Conservation (phyloP, 1,139 yeast species). For the Blastobotrys raffinosifermentans region DNA sequence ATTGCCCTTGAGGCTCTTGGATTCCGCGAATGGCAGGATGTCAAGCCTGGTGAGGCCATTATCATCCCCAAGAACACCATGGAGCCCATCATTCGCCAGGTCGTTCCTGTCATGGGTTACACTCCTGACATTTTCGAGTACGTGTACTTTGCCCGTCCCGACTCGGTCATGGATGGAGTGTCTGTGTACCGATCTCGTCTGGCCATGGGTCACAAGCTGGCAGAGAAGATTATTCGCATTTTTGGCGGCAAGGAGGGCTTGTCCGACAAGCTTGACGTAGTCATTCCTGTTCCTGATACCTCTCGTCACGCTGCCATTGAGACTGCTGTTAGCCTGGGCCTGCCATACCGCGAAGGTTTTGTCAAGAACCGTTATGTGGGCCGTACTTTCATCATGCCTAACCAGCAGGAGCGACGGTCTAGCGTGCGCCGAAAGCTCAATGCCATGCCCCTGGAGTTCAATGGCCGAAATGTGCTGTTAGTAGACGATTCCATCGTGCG, state of each 20-base stretch:
- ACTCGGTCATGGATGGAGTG: slow-evolving; percentile 90
- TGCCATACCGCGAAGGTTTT: slow-evolving; percentile 95
- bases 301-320: slow-evolving; percentile 91
- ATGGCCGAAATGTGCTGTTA: slow-evolving; percentile 76
- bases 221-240: slow-evolving; percentile 55
- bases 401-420: slow-evolving; percentile 89
- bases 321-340: slow-evolving; percentile 71
- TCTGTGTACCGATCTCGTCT: slow-evolving; percentile 90
- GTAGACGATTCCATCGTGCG: slow-evolving; percentile 97
- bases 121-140: slow-evolving; percentile 97
- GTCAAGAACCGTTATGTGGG: slow-evolving; percentile 96
- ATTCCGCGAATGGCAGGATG: slow-evolving; percentile 69
- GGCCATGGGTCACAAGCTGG: slow-evolving; percentile 90
- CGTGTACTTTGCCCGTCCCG: slow-evolving; percentile 97
- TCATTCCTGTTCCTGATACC: slow-evolving; percentile 97
- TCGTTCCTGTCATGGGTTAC: slow-evolving; percentile 69
- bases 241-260: slow-evolving; percentile 46
- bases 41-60: slow-evolving; percentile 94
- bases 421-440: slow-evolving; percentile 91
- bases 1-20: slow-evolving; percentile 95
- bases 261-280: slow-evolving; percentile 70
- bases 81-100: slow-evolving; percentile 79
- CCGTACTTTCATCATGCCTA: slow-evolving; percentile 97
- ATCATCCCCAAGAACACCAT: slow-evolving; percentile 70
- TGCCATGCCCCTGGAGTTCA: slow-evolving; percentile 93